These are phyloP conservation scores for Oryza officinalis DNA, from an alignment of 176 grass and related monocot species.

Conservation along the genomic window DNA sequence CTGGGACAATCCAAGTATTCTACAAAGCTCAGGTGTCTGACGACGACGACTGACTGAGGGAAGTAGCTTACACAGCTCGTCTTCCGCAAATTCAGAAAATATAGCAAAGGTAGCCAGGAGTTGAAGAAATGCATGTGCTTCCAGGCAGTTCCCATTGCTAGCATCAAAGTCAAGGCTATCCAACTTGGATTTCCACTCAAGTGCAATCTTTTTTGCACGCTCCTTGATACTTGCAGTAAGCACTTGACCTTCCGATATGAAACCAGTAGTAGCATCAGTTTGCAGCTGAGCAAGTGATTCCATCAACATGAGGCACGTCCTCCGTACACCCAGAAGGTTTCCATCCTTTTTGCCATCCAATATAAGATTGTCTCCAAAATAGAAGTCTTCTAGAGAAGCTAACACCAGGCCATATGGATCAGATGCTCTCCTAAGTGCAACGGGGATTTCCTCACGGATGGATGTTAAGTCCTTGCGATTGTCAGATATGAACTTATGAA, in stretches of 20 bases:
- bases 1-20: conserved; percentile 74
- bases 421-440: conserved; percentile 54
- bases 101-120: conserved; percentile 79
- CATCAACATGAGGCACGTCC: conserved; percentile 91
- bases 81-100: conserved; percentile 56
- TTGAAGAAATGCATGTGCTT: conserved; percentile 94
- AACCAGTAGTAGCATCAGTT: conserved; percentile 23
- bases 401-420: conserved; percentile 60
- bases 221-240: conserved; percentile 52
- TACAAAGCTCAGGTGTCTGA: conserved; percentile 79
- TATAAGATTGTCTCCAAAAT: conserved; percentile 53
- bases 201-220: conserved; percentile 63
- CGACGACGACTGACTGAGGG: conserved; percentile 78
- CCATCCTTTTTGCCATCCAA: conserved; percentile 90
- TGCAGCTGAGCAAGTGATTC: conserved; percentile 66
- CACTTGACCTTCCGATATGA: conserved; percentile 28
- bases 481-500: conserved; percentile 85
- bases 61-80: conserved; percentile 81
- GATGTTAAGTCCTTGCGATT: conserved; percentile 76
- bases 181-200: conserved; percentile 73
- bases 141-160: conserved; percentile 85
- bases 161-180: conserved; percentile 73
- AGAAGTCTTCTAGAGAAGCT: conserved; percentile 59
- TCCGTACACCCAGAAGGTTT: conserved; percentile 73
- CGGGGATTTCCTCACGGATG: conserved; percentile 80